Conservation (phyloP, 768 basidiomycete species). For the Tricholoma flavovirens region DNA sequence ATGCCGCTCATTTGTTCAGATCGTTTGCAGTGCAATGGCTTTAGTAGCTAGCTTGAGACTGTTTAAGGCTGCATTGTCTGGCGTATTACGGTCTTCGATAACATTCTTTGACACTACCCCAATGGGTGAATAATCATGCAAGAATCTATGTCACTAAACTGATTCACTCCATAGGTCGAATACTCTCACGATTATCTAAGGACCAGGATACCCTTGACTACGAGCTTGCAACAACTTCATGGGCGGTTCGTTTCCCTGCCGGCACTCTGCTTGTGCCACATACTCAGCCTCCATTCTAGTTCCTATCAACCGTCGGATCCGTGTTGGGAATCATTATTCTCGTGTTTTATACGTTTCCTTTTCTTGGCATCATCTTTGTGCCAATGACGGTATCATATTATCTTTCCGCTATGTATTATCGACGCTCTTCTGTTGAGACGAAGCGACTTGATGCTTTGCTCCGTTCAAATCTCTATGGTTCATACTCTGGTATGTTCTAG, state of each 20-base stretch:
- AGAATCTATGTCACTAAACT: neutral
- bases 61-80: slow-evolving; percentile 48
- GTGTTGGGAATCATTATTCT: slow-evolving; percentile 51
- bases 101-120: slow-evolving; percentile 74
- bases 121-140: slow-evolving; percentile 35
- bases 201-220: slow-evolving; percentile 57
- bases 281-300: slow-evolving; percentile 20
- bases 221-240: slow-evolving; percentile 40
- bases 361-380: slow-evolving; percentile 57
- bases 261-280: too few relatives aligned
- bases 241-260: slow-evolving; percentile 29
- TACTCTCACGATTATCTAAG: slow-evolving; percentile 52
- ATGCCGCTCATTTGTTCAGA: neutral
- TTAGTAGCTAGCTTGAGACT: slow-evolving; percentile 40
- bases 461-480: slow-evolving; percentile 51
- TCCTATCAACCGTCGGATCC: slow-evolving; percentile 32
- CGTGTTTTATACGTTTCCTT: slow-evolving; percentile 64
- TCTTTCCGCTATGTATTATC: slow-evolving; percentile 48
- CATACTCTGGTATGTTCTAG: slow-evolving; percentile 43
- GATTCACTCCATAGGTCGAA: slow-evolving; percentile 36
- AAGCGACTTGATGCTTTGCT: slow-evolving; percentile 62
- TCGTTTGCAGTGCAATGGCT: slow-evolving; percentile 17
- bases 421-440: slow-evolving; percentile 57
- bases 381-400: slow-evolving; percentile 51
- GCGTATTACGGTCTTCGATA: slow-evolving; percentile 53